A percentile compares a stretch with the other conserved stretches of the same genome.
Conservation (phyloP, 2,329 filamentous ascomycete genomes). For the Didymosphaeria variabile region DNA sequence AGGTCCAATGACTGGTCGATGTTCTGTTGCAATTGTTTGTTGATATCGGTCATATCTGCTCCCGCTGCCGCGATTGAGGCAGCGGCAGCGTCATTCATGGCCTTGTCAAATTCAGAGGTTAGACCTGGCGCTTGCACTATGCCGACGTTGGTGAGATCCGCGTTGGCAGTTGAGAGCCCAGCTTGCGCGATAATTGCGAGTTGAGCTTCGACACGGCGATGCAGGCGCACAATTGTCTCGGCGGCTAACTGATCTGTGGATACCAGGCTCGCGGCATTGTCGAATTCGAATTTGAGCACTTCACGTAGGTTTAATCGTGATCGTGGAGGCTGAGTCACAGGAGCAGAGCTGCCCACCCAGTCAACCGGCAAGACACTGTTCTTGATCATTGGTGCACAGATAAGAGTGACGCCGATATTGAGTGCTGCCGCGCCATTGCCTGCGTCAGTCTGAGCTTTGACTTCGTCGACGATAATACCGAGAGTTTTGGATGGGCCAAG, state of each 20-base stretch:
- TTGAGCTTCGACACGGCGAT: constrained; percentile 72
- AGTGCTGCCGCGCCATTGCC: constrained; percentile 70
- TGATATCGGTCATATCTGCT: constrained; percentile 37
- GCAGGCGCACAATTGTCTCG: constrained; percentile 69
- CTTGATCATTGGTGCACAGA: constrained; percentile 69
- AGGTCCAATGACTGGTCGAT: constrained; percentile 41
- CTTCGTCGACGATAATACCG: constrained; percentile 71
- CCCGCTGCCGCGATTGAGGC: constrained; percentile 36
- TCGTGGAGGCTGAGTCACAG: constrained; percentile 35
- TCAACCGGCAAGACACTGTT: constrained; percentile 48
- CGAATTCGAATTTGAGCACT: constrained; percentile 66
- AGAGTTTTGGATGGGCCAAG: constrained; percentile 70
- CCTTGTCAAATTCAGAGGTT: constrained; percentile 43
- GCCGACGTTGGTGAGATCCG: constrained; percentile 39
- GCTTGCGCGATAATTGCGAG: constrained; percentile 51
- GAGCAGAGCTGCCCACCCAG: constrained; percentile 43
- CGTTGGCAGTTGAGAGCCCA: constrained; percentile 33
- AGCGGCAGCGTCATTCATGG: constrained; percentile 48
- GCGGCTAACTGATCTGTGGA: constrained; percentile 66
- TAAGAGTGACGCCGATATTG: constrained; percentile 73
- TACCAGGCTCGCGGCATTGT: constrained; percentile 66
- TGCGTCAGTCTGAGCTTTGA: constrained; percentile 68
- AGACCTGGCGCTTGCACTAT: constrained; percentile 39
- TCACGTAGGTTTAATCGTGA: constrained; percentile 66
- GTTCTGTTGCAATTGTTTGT: constrained; percentile 44